Conservation (phyloP, 2,329 filamentous ascomycete species). For the Zelopaecilomyces penicillatus region DNA sequence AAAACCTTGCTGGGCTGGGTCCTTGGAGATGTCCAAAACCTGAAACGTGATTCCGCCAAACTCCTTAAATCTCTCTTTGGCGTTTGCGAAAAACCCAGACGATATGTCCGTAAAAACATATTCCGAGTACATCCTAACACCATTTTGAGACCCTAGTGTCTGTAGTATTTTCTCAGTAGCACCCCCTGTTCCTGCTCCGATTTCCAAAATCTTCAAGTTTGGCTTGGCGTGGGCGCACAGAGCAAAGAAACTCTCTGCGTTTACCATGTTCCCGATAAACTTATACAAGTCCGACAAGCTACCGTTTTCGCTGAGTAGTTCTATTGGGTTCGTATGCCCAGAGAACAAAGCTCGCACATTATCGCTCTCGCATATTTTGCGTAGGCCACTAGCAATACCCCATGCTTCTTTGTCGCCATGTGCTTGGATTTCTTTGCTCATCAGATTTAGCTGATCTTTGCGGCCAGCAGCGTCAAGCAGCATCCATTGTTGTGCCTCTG, state of each 20-base stretch:
- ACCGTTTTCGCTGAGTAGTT: too few relatives aligned
- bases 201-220: conserved; percentile 8
- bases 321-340: too few relatives aligned
- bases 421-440: background rate
- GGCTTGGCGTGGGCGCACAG: background rate
- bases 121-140: conserved; percentile 1
- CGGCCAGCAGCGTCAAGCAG: background rate
- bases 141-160: background rate
- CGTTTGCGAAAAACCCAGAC: conserved; percentile 14
- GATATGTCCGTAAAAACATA: conserved; percentile 20
- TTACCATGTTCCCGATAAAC: background rate
- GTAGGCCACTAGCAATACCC: background rate
- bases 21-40: conserved; percentile 17
- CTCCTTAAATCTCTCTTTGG: conserved; percentile 13
- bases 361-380: background rate
- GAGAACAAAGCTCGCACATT: too few relatives aligned
- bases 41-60: conserved; percentile 7
- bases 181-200: conserved; percentile 34
- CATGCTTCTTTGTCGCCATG: background rate
- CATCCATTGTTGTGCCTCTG: conserved; percentile 3
- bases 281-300: too few relatives aligned
- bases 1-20: conserved; percentile 6
- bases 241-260: background rate
- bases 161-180: conserved; percentile 15
- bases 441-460: background rate